Evolutionary conservation across 257 asterid genomes (phyloP), one percentile per base, ranked within the genome.

Genomic region (Solanum peruvianum): DNA sequence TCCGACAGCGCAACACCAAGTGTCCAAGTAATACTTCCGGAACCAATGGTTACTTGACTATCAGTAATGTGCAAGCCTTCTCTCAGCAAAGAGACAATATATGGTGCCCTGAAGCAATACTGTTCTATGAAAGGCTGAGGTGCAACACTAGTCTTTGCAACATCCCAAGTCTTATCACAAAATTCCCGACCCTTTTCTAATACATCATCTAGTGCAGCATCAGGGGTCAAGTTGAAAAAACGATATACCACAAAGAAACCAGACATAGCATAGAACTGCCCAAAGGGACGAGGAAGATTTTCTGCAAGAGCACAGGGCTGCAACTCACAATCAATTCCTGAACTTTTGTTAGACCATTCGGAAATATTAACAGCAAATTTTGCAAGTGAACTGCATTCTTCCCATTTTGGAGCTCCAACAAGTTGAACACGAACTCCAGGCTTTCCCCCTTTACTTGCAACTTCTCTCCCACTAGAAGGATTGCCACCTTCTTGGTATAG

Each of bases 11-110:
- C 99, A 90, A 95, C 99, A 87, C 99, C 99, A 45, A 95, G 95
- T 21, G 99, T 95, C 99, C 99, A 96, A 69, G 99, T 95, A 87
- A 96, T 94, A 90, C 99, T 96, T 73, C 99, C 99, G 25, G 99
- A 95, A 58, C 96, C 99, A 70, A 95, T 90, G 86, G 77, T 86
- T 21, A 97, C 97, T 88, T 93, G 88, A 23, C 89, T 86, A 87
- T 96, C 98, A 35, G 95, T 89, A 87, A 97, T 96, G 85, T 95
- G 99, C 92, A 97, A 86, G 88, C 99, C 99, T 92, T 97, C 98
- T 91, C 99, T 91, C 91, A 97, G 58, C 56, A 97, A 97, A 20
- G 37, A 92, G 84, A 92, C 98, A 11, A 95, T 75, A 87, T 96
- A 97, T 6, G 99, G 99, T 87, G 85, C 69, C 45, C 85, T 49